These are phyloP conservation scores for Mycena olivaceomarginata DNA, from an alignment of 768 basidiomycete genomes.

Conservation along the genomic window DNA sequence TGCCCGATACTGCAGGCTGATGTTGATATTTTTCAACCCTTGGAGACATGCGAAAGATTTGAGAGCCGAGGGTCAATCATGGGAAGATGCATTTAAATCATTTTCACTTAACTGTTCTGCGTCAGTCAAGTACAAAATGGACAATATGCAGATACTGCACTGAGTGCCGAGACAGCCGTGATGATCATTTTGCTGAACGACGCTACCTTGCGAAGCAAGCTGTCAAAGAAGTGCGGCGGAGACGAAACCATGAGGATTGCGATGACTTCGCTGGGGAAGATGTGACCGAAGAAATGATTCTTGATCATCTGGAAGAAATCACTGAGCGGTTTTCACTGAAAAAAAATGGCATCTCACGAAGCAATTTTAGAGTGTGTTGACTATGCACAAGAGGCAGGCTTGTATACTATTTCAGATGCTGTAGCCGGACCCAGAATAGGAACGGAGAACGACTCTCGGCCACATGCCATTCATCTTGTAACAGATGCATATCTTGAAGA, in stretches of 20 bases:
- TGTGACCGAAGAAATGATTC: slow-evolving; percentile 37
- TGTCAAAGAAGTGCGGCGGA: slow-evolving; percentile 3
- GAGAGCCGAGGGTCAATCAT: too few species aligned
- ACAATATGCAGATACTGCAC: slow-evolving; percentile 63
- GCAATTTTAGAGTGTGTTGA: slow-evolving; percentile 28
- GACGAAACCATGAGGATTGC: neutral
- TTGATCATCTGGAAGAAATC: slow-evolving; percentile 32
- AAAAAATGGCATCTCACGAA: neutral
- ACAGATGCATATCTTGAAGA: slow-evolving; percentile 27
- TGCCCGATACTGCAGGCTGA: slow-evolving; percentile 54
- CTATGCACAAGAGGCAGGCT: slow-evolving; percentile 24
- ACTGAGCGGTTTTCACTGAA: too few species aligned
- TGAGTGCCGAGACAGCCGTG: slow-evolving; percentile 56
- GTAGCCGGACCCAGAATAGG: neutral
- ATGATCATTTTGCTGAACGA: slow-evolving; percentile 27
- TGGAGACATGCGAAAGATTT: too few species aligned
- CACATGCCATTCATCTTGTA: neutral
- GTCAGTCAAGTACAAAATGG: slow-evolving; percentile 45
- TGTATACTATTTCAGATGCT: slow-evolving; percentile 8
- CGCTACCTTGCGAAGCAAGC: slow-evolving; percentile 21
- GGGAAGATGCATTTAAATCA: too few species aligned
- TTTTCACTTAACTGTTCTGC: slow-evolving; percentile 36
- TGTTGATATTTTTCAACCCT: slow-evolving; percentile 61
- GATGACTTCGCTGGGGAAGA: slow-evolving; percentile 33
- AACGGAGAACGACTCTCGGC: neutral